These are phyloP conservation scores for Meyerozyma elateridarum DNA, from an alignment of 1,139 yeast genomes.

Conservation along the genomic window DNA sequence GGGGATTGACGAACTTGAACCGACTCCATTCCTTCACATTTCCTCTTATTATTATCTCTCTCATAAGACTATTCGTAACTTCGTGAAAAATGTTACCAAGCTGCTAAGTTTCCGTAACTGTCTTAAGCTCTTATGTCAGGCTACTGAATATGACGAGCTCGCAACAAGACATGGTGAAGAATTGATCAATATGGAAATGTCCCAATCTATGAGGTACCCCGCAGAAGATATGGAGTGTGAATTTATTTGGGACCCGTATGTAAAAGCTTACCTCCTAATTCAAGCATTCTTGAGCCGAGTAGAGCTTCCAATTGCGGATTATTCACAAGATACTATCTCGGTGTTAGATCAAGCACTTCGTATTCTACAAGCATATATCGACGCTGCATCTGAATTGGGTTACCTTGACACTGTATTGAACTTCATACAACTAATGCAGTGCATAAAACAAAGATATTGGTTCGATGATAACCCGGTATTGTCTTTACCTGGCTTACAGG, in stretches of 20 bases:
- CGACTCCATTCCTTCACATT: conserved; percentile 82
- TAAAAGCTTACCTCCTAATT: conserved; percentile 76
- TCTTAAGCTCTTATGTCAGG: conserved; percentile 67
- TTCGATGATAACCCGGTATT: conserved; percentile 69
- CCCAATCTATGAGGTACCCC: conserved; percentile 72
- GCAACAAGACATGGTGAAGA: conserved; percentile 97
- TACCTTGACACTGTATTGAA: conserved; percentile 55
- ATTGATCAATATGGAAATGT: conserved; percentile 83
- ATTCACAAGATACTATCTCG: conserved; percentile 88
- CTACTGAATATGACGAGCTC: conserved; percentile 85
- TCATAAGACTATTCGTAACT: conserved; percentile 76
- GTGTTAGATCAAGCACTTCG: conserved; percentile 93
- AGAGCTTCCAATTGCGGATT: conserved; percentile 91
- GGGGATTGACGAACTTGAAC: conserved; percentile 44
- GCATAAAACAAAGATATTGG: conserved; percentile 88
- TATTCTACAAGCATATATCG: conserved; percentile 87
- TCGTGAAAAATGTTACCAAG: conserved; percentile 48
- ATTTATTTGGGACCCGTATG: conserved; percentile 93
- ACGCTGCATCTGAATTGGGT: conserved; percentile 83
- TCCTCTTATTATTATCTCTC: conserved; percentile 92
- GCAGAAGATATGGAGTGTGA: conserved; percentile 62
- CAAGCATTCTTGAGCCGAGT: conserved; percentile 85
- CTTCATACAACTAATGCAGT: conserved; percentile 71
- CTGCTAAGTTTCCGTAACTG: conserved; percentile 63
- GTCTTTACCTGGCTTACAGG: conserved; percentile 65